A percentile compares a stretch with the other conserved stretches of the same genome.
Evolutionary conservation across 352 stramenopile genomes (phyloP).

Genomic region (Globisporangium apiculatum): DNA sequence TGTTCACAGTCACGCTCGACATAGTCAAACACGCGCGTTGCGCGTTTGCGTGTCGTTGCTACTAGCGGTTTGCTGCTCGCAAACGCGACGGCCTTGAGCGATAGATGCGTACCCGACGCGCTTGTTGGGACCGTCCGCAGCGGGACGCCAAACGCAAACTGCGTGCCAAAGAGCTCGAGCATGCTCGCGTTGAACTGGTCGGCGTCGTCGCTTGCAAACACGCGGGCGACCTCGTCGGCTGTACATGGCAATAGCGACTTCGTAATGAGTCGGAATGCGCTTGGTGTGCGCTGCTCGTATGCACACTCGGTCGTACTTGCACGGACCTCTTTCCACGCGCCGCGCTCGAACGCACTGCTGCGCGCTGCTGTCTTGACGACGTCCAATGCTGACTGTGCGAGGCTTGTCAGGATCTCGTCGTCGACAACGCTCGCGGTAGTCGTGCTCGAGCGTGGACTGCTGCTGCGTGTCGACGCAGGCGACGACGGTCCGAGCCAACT

Average conservation of each 20-base stretch:
- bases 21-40: slow-evolving; percentile 18
- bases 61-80: slow-evolving; percentile 9
- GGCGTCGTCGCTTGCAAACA: slow-evolving; percentile 15
- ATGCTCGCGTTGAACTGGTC: slow-evolving; percentile 26
- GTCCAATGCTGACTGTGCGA: slow-evolving; percentile 11
- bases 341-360: slow-evolving; percentile 1
- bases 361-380: slow-evolving; percentile 7
- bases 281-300: slow-evolving; percentile 8
- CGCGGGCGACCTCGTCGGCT: slow-evolving; percentile 13
- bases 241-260: slow-evolving; percentile 18
- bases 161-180: slow-evolving; percentile 15
- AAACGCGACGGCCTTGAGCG: slow-evolving; percentile 18
- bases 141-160: slow-evolving; percentile 18
- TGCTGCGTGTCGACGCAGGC: slow-evolving; percentile 5
- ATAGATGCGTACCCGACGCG: slow-evolving; percentile 8
- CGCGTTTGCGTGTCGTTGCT: slow-evolving; percentile 10
- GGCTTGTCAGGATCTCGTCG: slow-evolving; percentile 9
- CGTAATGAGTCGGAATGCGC: slow-evolving; percentile 14
- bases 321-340: slow-evolving; percentile 7
- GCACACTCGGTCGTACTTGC: slow-evolving; percentile 2
- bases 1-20: slow-evolving; percentile 7
- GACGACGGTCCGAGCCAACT: slow-evolving; percentile 1
- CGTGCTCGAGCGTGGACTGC: slow-evolving; percentile 9
- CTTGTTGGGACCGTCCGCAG: slow-evolving; percentile 14
- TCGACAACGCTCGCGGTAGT: slow-evolving; percentile 1